phyloP scores from a whole-genome alignment of 2,329 filamentous ascomycete genomes.

The Chaetomium sp. region DNA sequence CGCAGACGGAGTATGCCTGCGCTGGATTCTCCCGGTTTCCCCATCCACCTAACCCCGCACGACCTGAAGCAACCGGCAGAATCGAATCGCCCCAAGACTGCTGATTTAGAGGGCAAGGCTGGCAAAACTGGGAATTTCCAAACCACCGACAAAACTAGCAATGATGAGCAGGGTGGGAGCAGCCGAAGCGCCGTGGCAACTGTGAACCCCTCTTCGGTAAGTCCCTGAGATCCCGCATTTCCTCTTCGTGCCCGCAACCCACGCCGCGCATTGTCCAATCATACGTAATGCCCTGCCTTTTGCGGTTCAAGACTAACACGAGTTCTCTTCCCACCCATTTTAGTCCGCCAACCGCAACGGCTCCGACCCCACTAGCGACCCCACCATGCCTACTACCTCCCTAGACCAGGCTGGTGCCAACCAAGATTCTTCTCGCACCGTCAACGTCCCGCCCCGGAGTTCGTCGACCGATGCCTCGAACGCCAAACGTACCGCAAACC shows the following conservation, averaged over 20 bases:
- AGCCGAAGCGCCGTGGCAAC: conserved; percentile 52
- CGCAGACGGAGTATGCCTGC: conserved; percentile 81
- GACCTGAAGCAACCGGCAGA: conserved; percentile 43
- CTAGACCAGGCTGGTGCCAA: conserved; percentile 51
- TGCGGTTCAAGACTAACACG: conserved; percentile 49
- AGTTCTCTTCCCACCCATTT: conserved; percentile 39
- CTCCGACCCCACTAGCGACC: conserved; percentile 55
- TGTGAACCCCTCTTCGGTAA: conserved; percentile 58
- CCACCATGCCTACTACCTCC: conserved; percentile 51
- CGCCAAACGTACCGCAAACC: conserved; percentile 60
- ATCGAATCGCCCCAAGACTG: conserved; percentile 39
- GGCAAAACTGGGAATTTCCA: conserved; percentile 41
- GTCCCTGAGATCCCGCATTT: conserved; percentile 41
- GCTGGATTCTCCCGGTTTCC: conserved; percentile 52
- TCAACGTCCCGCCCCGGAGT: conserved; percentile 62
- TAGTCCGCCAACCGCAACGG: conserved; percentile 63
- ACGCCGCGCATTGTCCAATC: conserved; percentile 48
- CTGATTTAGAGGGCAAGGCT: conserved; percentile 47
- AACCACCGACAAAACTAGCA: conserved; percentile 39
- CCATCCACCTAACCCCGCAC: conserved; percentile 44
- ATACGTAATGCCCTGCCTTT: conserved; percentile 35
- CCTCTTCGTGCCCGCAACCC: conserved; percentile 18
- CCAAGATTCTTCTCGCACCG: conserved; percentile 56
- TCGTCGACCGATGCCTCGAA: conserved; percentile 67
- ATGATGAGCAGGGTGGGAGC: conserved; percentile 56